These are phyloP conservation scores for Moesziomyces parantarcticus DNA, from an alignment of 1,284 basidiomycete species.

Conservation along the genomic window DNA sequence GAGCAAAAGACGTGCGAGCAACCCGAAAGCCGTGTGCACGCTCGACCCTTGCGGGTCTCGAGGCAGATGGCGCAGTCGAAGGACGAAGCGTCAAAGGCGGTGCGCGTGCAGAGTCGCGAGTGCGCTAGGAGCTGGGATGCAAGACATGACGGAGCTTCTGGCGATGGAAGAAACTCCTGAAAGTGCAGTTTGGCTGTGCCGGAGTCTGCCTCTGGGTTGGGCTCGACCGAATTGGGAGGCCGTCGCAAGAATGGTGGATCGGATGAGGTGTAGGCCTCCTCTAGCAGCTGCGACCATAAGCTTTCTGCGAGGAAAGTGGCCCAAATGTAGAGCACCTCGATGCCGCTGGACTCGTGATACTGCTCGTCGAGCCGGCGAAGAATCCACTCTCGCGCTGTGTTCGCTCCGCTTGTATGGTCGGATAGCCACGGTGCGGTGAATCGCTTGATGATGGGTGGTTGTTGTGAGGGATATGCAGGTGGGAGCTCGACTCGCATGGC, in stretches of 20 bases:
- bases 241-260: constrained; percentile 9
- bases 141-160: constrained; percentile 15
- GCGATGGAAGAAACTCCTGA: constrained; percentile 18
- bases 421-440: constrained; percentile 42
- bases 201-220: background rate
- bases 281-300: constrained; percentile 31
- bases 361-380: constrained; percentile 26
- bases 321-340: constrained; percentile 49
- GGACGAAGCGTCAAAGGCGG: constrained; percentile 34
- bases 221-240: too few species aligned
- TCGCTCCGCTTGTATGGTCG: background rate
- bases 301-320: constrained; percentile 32
- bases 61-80: constrained; percentile 55
- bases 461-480: constrained; percentile 22
- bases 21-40: constrained; percentile 29
- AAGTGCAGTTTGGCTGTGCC: constrained; percentile 10
- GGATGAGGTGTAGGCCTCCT: background rate
- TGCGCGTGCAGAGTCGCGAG: constrained; percentile 35
- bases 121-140: constrained; percentile 31
- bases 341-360: constrained; percentile 25
- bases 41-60: constrained; percentile 43
- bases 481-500: constrained; percentile 29
- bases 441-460: constrained; percentile 20
- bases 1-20: constrained; percentile 54
- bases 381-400: constrained; percentile 10